Evolutionary conservation across 306 rosid species (phyloP).

Genomic region (Lathyrus aphaca): DNA sequence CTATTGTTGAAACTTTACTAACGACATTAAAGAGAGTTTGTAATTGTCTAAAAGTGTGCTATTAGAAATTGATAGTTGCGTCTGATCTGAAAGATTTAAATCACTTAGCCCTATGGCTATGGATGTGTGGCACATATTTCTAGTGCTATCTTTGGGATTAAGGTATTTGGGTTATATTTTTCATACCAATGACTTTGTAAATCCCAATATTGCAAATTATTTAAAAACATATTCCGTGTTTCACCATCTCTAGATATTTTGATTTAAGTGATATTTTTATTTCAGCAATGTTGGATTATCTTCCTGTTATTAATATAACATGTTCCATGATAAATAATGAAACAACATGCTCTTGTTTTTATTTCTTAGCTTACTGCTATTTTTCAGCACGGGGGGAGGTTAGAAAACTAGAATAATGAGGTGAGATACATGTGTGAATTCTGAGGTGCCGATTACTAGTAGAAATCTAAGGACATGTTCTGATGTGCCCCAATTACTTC

Average conservation of each 20-base stretch:
- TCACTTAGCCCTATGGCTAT: neutral
- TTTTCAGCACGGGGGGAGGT: neutral
- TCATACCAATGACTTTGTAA: neutral
- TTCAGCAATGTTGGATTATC: conserved; percentile 6
- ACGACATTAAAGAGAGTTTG: conserved; percentile 7
- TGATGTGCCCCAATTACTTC: neutral
- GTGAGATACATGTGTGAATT: conserved; percentile 19
- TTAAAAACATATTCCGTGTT: neutral
- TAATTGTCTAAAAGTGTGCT: neutral
- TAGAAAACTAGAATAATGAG: conserved; percentile 1
- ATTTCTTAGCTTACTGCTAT: conserved; percentile 5
- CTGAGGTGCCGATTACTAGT: neutral
- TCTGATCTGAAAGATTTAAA: conserved; percentile 1
- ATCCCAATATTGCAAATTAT: conserved; percentile 3
- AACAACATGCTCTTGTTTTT: neutral
- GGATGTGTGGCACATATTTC: conserved; percentile 8
- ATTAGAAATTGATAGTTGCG: conserved; percentile 13
- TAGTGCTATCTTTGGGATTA: neutral
- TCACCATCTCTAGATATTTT: neutral
- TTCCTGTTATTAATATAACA: no score
- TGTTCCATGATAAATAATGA: neutral
- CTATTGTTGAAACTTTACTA: neutral
- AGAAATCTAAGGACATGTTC: neutral
- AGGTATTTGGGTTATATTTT: conserved; percentile 23
- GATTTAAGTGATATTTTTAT: neutral